Base-by-base conservation (phyloP, 1,139 yeast genomes). In the Debaryomycetaceae sp. region DNA sequence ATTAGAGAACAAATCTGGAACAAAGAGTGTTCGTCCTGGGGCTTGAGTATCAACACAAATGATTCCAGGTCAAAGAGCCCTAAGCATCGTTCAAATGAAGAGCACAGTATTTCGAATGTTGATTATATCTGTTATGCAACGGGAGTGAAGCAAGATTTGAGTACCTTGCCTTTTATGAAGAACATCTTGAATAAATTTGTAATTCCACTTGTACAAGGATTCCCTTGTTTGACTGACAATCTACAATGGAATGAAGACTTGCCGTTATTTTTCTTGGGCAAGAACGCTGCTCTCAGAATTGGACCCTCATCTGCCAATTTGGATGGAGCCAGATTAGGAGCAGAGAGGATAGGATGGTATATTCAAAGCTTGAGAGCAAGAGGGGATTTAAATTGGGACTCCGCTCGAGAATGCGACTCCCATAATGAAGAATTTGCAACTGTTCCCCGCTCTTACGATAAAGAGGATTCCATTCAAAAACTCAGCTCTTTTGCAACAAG, bases 301-400 rank as follows among this genome's bases (percentile, higher is more conserved):
- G 80, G 80, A 0, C 79, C 80, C 1, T 68, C 78, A 0, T 67
- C 76, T n/a, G 79, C 79, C 1, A 75, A 75, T 47, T 54, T 75
- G 36, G 79, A 73, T 46, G 80, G 80, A 3, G 78, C 78, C 0
- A 54, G 80, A 33, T 51, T 67, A 9, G 78, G 78, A 3, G 78
- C 79, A 0, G 80, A 75, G 51, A 51, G 80, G 43, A 65, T 73
- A 29, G 78, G 75, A 1, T 71, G 74, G 74, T 59, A 47, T 42
- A 47, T 67, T 17, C 72, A 68, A 45, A 64, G 65, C 14, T 51
- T 57, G 43, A 56, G 55, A 41, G 50, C 60, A 3, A 47, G 45
- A 40, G 68, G 69, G 0, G 45, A 50, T 14, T 57, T 61, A 24
- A 59, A 63, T 34, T 65, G 69, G 70, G 4, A 17, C 20, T 17